Base-by-base conservation (phyloP, 495 filamentous ascomycete genomes). In the Xylaria cubensis region DNA sequence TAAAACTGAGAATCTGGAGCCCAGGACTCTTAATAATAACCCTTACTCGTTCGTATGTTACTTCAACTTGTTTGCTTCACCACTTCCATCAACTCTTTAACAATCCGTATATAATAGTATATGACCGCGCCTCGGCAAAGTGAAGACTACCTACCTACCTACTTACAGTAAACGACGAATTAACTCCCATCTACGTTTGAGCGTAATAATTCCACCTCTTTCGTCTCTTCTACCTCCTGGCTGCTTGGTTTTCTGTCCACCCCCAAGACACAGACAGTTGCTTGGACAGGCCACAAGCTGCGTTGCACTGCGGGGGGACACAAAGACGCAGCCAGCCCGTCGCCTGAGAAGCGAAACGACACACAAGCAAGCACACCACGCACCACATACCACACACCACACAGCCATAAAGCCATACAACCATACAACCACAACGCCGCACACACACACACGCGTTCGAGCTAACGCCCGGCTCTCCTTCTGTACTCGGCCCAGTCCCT, bases 401-500 rank as follows among this genome's bases (percentile, higher is more conserved):
- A 66, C 44, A 13, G n/a, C 46, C 55, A 36, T 12, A 10, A 4
- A 39, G 8, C 36, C 6, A 39, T 39, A 39, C 36, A 39, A 39
- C 5, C 55, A 36, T 12, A 10, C 36, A 39, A 39, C 5, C 55
- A 36, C 4, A 10, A 29, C 55, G 34, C 62, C 24, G 46, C 41
- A 36, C 44, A n/a, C 63, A 50, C 12, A 13, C 36, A n/a, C 46
- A 12, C 46, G 10, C 64, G 17, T 51, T 51, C 64, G 46, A n/a
- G 46, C 64, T 19, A 39, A 51, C 46, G 26, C 46, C 64, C 46
- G 15, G 24, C 29, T 24, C 41, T 44, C 62, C 42, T 64, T 44
- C 44, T 64, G 29, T 64, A 50, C 42, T 44, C 36, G 15, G 26
- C 67, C 64, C 34, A 69, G 71, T 69, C 64, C 62, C 72, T 59